Evolutionary conservation across 495 filamentous ascomycete genomes (phyloP).

Genomic region (Neurospora hispaniola): DNA sequence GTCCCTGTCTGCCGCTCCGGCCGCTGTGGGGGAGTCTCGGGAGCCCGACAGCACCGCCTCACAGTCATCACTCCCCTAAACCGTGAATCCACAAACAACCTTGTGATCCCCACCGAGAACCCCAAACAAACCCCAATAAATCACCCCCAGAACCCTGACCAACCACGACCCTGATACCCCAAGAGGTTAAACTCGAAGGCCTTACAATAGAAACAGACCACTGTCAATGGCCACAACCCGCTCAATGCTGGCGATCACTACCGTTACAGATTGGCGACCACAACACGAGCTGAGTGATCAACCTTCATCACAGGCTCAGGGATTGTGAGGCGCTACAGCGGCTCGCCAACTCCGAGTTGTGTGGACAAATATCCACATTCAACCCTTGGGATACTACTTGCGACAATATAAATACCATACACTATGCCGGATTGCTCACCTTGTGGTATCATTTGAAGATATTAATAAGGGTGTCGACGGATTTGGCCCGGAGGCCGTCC

Average conservation of each 20-base stretch:
- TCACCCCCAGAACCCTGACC: not conserved
- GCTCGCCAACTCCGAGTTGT: not conserved
- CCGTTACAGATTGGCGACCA: not conserved
- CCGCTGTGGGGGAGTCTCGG: not conserved
- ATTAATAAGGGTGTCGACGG: not conserved
- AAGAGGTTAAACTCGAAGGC: not conserved
- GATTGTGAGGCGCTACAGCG: not conserved
- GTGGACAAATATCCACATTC: not conserved
- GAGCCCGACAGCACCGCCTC: not conserved
- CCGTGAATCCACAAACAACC: not conserved
- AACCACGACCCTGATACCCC: not conserved
- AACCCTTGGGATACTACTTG: not conserved
- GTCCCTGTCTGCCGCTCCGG: not conserved
- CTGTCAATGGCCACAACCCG: not conserved
- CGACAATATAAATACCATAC: not conserved
- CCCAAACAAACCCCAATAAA: not conserved
- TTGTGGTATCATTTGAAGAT: not conserved
- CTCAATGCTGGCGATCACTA: not conserved
- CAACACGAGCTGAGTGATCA: not conserved
- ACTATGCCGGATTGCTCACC: not conserved
- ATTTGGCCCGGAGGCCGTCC: not conserved
- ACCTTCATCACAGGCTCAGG: not conserved
- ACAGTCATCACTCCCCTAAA: not conserved
- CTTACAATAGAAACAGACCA: not conserved
- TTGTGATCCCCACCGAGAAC: not conserved